Evolutionary conservation across 1,284 basidiomycete genomes (phyloP).

Genomic region (Ustilago trichophora): DNA sequence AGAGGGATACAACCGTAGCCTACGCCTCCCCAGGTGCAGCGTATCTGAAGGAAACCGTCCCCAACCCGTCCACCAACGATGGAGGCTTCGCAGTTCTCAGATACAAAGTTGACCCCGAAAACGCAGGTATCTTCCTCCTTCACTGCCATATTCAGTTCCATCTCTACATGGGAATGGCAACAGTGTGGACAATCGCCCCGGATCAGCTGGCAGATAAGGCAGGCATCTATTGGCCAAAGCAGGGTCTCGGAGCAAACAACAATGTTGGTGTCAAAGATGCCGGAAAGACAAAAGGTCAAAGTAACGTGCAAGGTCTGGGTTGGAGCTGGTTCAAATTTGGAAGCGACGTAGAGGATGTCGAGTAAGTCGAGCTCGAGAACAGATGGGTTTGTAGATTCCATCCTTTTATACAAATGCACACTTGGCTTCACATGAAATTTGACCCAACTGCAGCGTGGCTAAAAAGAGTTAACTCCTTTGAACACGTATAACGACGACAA

Average conservation of each 20-base stretch:
- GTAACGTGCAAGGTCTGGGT: constrained; percentile 6
- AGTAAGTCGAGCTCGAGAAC: too few species aligned
- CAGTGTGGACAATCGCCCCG: constrained; percentile 34
- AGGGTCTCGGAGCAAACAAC: too few species aligned
- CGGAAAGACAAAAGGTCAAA: neutral
- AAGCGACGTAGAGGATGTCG: too few species aligned
- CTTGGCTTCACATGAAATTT: too few species aligned
- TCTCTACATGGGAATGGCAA: constrained; percentile 53
- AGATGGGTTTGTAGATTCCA: too few species aligned
- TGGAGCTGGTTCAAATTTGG: neutral
- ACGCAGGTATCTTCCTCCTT: constrained; percentile 36
- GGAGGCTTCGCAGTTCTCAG: constrained; percentile 48
- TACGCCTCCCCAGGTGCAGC: constrained; percentile 45
- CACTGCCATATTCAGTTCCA: constrained; percentile 53
- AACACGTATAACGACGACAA: too few species aligned
- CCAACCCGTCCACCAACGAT: constrained; percentile 8
- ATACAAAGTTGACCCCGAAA: constrained; percentile 27
- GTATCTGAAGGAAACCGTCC: constrained; percentile 21
- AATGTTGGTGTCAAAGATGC: too few species aligned
- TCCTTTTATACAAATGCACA: too few species aligned
- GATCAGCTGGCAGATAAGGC: constrained; percentile 2
- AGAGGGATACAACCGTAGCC: constrained; percentile 46
- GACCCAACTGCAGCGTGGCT: too few species aligned
- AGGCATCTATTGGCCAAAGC: constrained; percentile 9
- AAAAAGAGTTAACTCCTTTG: too few species aligned